Conservation (phyloP, 1,139 yeast species). For the Hemisphaericaspora subhashii region DNA sequence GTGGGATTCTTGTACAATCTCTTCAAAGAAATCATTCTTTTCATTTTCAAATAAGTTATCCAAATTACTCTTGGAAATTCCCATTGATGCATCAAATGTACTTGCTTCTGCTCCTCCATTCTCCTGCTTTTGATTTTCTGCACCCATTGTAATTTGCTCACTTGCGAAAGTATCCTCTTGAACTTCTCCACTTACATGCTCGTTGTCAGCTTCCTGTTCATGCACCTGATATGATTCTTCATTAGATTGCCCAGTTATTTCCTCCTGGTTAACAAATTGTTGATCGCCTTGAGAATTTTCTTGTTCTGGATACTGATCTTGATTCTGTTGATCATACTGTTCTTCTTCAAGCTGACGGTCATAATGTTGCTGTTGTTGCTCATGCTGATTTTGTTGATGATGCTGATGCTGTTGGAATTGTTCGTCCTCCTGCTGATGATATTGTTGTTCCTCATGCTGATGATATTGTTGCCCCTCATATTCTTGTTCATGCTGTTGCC, state of each 20-base stretch:
- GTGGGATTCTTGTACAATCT: neutral
- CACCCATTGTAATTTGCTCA: no score
- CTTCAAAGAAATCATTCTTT: constrained; percentile 7
- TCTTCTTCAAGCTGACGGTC: no score
- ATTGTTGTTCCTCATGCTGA: neutral
- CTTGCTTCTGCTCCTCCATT: neutral
- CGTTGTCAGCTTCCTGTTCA: no score
- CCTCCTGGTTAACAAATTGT: no score
- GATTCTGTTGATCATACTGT: no score
- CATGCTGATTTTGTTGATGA: constrained; percentile 2
- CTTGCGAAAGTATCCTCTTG: no score
- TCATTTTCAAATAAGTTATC: constrained; percentile 4
- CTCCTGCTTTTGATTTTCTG: neutral
- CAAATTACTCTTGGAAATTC: constrained; percentile 1
- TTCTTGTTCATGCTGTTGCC: neutral
- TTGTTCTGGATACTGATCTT: no score
- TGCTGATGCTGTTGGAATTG: constrained; percentile 3
- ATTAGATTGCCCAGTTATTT: no score
- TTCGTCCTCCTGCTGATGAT: constrained; percentile 4
- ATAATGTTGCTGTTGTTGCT: constrained; percentile 2
- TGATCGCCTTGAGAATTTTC: no score
- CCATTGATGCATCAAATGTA: neutral
- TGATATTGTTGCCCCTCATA: constrained; percentile 3
- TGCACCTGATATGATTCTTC: no score
- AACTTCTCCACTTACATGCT: neutral